Base-by-base conservation (phyloP, 2,329 filamentous ascomycete genomes). In the Colletotrichum sojae region DNA sequence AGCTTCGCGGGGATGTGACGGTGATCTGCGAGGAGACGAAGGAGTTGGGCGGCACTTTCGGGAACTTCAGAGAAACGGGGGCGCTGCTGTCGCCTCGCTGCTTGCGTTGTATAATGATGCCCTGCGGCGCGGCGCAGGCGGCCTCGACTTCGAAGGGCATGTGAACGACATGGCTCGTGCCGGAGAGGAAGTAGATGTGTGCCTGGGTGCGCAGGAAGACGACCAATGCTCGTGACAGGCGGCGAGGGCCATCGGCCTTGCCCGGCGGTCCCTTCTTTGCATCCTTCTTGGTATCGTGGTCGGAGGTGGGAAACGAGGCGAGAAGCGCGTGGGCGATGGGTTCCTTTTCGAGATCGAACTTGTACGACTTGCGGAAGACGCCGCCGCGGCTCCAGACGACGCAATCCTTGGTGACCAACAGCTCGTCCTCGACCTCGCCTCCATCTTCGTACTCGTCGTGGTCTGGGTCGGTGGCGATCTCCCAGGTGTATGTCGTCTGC, bases 101-200 rank as follows among this genome's bases (percentile, higher is more conserved):
- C 77, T 92, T 97, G 70, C 95, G 88, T 80, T 98, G 95, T 65
- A 99, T 89, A 20, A 99, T 87, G 57, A 98, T 86, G 27, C 96
- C 96, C 39, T 90, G 86, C 6, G 94, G 92, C 13, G 93, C 93
- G 43, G 95, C 90, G 78, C 95, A 94, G 36, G 93, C 94, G 61
- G 90, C 90, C 77, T 97, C 94, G 49, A 98, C 92, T 81, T 98
- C 95, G 76, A 99, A 99, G 2, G 95, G 95, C 76, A 99, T 89
- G 78, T 97, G 94, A 55, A 98, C 87, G 67, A 97, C 89, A 85
- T 99, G 93, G 76, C 89, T 96, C 40, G 94, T 91, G 20, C 95
- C 95, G 2, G 92, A 89, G 45, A 98, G 87, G 78, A 97, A 98
- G 84, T 95, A 97, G 72, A 99, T 90, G 77, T 98, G 95, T 22